phyloP scores from a whole-genome alignment of 2,329 filamentous ascomycete species.

The Conoideocrella luteorostrata region DNA sequence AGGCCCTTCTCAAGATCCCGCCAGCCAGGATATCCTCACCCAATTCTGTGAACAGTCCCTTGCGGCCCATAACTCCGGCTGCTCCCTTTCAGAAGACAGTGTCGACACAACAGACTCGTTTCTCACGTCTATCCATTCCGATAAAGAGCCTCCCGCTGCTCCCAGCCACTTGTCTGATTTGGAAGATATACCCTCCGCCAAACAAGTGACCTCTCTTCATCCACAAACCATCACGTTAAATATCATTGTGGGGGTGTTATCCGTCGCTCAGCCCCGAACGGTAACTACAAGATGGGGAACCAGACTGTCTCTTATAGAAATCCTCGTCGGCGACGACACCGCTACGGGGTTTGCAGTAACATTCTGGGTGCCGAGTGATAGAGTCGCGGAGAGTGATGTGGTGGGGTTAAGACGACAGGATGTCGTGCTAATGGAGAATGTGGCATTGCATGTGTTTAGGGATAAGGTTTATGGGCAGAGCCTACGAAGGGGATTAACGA shows the following conservation, averaged over 20 bases:
- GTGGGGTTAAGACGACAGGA: slow-evolving; percentile 60
- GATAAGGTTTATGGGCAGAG: slow-evolving; percentile 80
- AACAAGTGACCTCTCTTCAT: slow-evolving; percentile 57
- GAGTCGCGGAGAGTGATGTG: slow-evolving; percentile 26
- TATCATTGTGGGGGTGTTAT: slow-evolving; percentile 73
- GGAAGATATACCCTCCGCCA: slow-evolving; percentile 61
- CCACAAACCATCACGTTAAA: slow-evolving; percentile 81
- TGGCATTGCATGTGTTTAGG: slow-evolving; percentile 70
- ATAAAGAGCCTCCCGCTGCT: slow-evolving; percentile 14
- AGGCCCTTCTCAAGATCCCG: neutral
- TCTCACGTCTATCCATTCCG: slow-evolving; percentile 15
- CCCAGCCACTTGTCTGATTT: slow-evolving; percentile 46
- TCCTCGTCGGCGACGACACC: slow-evolving; percentile 81
- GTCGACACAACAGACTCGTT: slow-evolving; percentile 18
- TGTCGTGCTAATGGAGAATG: slow-evolving; percentile 71
- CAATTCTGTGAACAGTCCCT: slow-evolving; percentile 77
- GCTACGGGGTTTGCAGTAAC: slow-evolving; percentile 72
- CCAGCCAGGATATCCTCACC: slow-evolving; percentile 37
- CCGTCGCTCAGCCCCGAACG: slow-evolving; percentile 58
- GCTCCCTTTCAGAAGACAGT: slow-evolving; percentile 36
- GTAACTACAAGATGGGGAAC: slow-evolving; percentile 61
- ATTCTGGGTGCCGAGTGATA: slow-evolving; percentile 63
- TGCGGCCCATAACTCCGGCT: slow-evolving; percentile 60
- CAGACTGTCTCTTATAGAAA: slow-evolving; percentile 62
- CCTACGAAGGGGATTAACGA: slow-evolving; percentile 63